Evolutionary conservation across 768 basidiomycete genomes (phyloP).

Genomic region (Cystofilobasidium bisporidii): DNA sequence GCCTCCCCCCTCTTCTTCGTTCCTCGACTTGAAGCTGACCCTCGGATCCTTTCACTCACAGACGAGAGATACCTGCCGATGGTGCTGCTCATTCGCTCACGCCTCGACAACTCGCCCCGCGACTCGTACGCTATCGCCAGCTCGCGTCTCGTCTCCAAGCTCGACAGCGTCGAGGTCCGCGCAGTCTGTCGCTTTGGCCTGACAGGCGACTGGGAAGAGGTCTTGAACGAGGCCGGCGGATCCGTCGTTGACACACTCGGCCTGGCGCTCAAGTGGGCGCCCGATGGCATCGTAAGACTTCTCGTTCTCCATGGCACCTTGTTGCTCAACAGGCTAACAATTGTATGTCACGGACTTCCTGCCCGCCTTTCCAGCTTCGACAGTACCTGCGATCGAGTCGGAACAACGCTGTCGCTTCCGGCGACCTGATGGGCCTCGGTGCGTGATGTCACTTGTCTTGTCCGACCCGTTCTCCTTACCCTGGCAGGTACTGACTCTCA

Average conservation of each 20-base stretch:
- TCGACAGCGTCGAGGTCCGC: constrained; percentile 14
- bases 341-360: too few species aligned
- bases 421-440: constrained; percentile 3
- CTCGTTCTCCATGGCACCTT: too few species aligned
- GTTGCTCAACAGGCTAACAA: too few species aligned
- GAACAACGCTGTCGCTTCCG: not conserved
- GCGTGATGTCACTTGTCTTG: not conserved
- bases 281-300: constrained; percentile 5
- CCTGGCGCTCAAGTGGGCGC: constrained; percentile 17
- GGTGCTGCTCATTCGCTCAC: constrained; percentile 9
- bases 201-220: constrained; percentile 24
- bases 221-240: constrained; percentile 18
- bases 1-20: too few species aligned
- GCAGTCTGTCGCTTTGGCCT: constrained; percentile 25
- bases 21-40: too few species aligned
- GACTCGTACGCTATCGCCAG: not conserved
- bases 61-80: constrained; percentile 21
- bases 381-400: constrained; percentile 7
- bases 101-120: not conserved
- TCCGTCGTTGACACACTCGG: constrained; percentile 7
- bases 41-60: not conserved
- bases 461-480: too few species aligned
- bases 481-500: too few species aligned
- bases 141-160: constrained; percentile 8
- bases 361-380: not conserved